Conservation (phyloP, 2,329 filamentous ascomycete genomes). For the Elsinoe fawcettii region DNA sequence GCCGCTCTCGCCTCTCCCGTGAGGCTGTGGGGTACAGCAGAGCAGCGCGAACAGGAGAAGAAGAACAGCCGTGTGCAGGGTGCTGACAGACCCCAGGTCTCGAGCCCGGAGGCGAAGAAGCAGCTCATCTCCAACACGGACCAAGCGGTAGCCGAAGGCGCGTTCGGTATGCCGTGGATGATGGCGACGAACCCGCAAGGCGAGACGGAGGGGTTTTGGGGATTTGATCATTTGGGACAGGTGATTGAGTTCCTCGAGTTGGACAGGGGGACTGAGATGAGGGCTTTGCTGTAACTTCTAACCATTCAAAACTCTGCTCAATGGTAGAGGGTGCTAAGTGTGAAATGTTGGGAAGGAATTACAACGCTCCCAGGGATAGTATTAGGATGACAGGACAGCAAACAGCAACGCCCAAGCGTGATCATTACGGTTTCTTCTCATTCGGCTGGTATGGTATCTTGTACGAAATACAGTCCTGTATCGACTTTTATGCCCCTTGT, state of each 20-base stretch:
- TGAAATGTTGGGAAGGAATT: no score
- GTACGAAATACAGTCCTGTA: conserved; percentile 7
- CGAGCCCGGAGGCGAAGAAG: conserved; percentile 40
- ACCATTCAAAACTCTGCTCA: no score
- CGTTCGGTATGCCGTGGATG: conserved; percentile 56
- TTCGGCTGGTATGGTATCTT: conserved; percentile 10
- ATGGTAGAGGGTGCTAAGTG: no score
- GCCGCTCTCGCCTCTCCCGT: conserved; percentile 11
- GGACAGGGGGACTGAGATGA: conserved; percentile 35
- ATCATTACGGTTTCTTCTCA: conserved; percentile 10
- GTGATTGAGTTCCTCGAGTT: conserved; percentile 47
- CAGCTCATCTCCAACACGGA: conserved; percentile 44
- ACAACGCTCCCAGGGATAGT: no score
- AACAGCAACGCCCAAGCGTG: no score
- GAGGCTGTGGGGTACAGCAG: no score
- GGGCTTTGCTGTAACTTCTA: conserved; percentile 30
- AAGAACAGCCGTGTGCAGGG: conserved; percentile 7
- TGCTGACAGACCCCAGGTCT: conserved; percentile 20
- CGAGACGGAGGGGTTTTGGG: conserved; percentile 50
- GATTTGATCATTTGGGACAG: conserved; percentile 53
- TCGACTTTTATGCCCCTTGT: neutral
- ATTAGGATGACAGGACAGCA: no score
- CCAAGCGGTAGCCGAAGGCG: conserved; percentile 44
- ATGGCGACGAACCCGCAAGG: conserved; percentile 48
- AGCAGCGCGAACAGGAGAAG: no score